Conservation (phyloP, 1,284 basidiomycete species). For the Malassezia sympodialis region DNA sequence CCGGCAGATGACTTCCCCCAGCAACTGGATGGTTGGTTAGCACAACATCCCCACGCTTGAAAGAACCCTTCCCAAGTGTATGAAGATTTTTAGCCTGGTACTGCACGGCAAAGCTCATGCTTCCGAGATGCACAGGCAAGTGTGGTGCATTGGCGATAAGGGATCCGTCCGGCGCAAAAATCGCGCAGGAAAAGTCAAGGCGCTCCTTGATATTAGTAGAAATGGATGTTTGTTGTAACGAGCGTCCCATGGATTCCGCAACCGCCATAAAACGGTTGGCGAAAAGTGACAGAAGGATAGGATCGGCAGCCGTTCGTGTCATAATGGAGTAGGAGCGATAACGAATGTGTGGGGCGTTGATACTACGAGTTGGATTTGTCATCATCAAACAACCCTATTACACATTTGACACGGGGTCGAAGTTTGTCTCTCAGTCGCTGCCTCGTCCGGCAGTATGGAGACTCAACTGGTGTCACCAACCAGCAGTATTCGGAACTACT, state of each 20-base stretch:
- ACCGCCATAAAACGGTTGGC: conserved; percentile 86
- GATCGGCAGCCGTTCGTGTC: conserved; percentile 54
- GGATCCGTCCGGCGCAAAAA: conserved; percentile 81
- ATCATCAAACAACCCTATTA: not conserved
- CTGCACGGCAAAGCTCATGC: conserved; percentile 62
- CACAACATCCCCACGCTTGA: conserved; percentile 73
- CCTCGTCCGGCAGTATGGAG: not conserved
- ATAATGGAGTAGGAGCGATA: not conserved
- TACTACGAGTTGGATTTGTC: not conserved
- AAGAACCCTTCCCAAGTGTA: conserved; percentile 42
- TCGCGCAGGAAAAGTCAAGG: conserved; percentile 73
- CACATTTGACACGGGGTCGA: not conserved
- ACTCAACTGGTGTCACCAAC: not conserved
- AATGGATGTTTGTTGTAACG: conserved; percentile 74
- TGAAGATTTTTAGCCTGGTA: conserved; percentile 70
- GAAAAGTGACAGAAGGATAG: conserved; percentile 76
- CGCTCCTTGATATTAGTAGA: conserved; percentile 83
- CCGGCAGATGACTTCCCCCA: conserved; percentile 59
- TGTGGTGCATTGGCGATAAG: conserved; percentile 77
- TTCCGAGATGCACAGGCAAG: conserved; percentile 61
- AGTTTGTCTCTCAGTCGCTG: not conserved
- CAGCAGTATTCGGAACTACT: not conserved
- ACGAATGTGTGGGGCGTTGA: not conserved
- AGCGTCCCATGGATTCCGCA: conserved; percentile 82
- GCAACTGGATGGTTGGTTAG: conserved; percentile 82